Percentiles rank a stretch among this genome's conserved stretches.
Evolutionary conservation across 352 stramenopile species (phyloP).

Genomic region (Phytopythium delawarense): DNA sequence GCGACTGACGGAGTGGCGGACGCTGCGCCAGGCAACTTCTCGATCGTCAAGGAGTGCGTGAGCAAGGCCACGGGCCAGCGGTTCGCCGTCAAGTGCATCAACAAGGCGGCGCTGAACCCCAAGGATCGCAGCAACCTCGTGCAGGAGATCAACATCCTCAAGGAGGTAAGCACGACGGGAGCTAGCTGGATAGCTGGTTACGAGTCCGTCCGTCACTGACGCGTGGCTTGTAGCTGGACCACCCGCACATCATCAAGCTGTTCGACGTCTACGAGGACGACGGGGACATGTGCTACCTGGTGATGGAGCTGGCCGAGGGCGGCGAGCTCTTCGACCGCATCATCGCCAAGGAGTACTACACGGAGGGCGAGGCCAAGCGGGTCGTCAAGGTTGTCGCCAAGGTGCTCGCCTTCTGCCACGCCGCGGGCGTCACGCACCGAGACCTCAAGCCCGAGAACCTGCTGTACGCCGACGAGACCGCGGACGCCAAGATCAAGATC

Average conservation of each 20-base stretch:
- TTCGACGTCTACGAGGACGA: conserved; percentile 82
- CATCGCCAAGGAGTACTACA: conserved; percentile 91
- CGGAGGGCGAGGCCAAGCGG: conserved; percentile 81
- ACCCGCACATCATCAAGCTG: conserved; percentile 88
- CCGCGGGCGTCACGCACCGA: conserved; percentile 88
- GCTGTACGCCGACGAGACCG: conserved; percentile 78
- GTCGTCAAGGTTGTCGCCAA: conserved; percentile 84
- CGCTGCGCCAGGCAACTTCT: conserved; percentile 66
- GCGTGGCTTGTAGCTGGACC: conserved; percentile 39
- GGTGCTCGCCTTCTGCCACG: conserved; percentile 86
- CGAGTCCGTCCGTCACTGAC: not conserved
- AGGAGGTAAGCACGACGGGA: conserved; percentile 18
- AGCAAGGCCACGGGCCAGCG: conserved; percentile 41
- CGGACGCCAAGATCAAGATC: conserved; percentile 92
- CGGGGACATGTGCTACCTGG: conserved; percentile 72
- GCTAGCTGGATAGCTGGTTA: not conserved
- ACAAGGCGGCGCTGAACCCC: conserved; percentile 70
- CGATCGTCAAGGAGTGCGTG: conserved; percentile 73
- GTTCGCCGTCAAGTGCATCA: conserved; percentile 84
- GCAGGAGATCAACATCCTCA: conserved; percentile 83
- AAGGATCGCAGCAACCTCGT: conserved; percentile 79
- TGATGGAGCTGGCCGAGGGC: conserved; percentile 87
- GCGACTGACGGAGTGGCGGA: not conserved
- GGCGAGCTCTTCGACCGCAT: conserved; percentile 93
- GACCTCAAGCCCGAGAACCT: conserved; percentile 98